Evolutionary conservation across 176 grass and related monocot species (phyloP), one percentile per base, ranked within the genome.

Genomic region (Triticum urartu): DNA sequence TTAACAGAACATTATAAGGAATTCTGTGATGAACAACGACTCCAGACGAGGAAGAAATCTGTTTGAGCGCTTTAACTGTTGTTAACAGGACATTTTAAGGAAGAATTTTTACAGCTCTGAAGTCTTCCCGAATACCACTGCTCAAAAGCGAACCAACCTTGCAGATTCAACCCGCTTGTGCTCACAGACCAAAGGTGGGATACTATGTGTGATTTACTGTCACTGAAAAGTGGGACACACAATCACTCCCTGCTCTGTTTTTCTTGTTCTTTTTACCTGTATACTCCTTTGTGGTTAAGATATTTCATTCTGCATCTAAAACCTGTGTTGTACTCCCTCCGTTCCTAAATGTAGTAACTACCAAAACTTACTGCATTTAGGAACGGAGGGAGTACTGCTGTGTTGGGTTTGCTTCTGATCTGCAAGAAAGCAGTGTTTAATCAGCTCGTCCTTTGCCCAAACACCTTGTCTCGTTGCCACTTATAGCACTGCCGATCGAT

Each of bases 51-150:
- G 67, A 60, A 79, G 25, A 59, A 35, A 74, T 11, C 66, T 9
- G 42, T 84, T 66, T 36, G 36, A 54, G 72, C 66, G 6, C 24
- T 84, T 66, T 28, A 83, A 83, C 33, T 79, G 65, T 79, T 26
- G 73, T 72, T 79, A 83, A n/a, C 33, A 20, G 60, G 64, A 78
- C 38, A 35, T 72, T 18, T 26, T 4, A 24, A 70, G 30, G 73
- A 86, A 87, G 56, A 40, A 42, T 7, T 15, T 18, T 11, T 66
- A 36, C 9, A 35, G 67, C 20, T 75, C 34, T n/a, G 24, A 26
- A 50, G 64, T 30, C 59, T 79, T 61, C 72, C 21, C 77, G n/a
- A 63, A 78, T 86, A 63, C 70, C 26, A 62, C 2, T 40, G 11
- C 11, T 45, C 3, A 12, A 45, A 45, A 45, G 11, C 26, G 79